Evolutionary conservation across 805 yeast species (phyloP).

Genomic region (Lipomyces mesembrius): DNA sequence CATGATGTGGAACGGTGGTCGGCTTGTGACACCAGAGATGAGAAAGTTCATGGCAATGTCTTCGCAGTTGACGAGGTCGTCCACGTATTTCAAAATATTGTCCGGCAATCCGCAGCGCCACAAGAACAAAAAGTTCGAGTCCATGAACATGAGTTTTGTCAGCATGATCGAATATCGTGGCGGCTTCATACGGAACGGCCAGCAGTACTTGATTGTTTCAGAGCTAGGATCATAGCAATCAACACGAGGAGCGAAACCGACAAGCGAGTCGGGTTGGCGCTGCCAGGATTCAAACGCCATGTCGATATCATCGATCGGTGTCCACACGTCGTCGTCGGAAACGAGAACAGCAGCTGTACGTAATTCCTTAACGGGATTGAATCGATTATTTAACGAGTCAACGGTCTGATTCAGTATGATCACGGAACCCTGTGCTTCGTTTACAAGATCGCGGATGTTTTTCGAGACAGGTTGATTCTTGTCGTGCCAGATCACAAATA

Average conservation of each 20-base stretch:
- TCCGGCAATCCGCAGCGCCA: slow-evolving; percentile 38
- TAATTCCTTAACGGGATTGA: slow-evolving; percentile 31
- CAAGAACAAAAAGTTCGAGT: slow-evolving; percentile 34
- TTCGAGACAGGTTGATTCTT: slow-evolving; percentile 28
- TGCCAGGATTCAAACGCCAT: slow-evolving; percentile 37
- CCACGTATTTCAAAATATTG: slow-evolving; percentile 34
- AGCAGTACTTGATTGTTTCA: slow-evolving; percentile 30
- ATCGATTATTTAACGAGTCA: slow-evolving; percentile 36
- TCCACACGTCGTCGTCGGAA: slow-evolving; percentile 37
- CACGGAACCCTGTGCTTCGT: slow-evolving; percentile 24
- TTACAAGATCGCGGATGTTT: slow-evolving; percentile 24
- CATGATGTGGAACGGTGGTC: slow-evolving; percentile 30
- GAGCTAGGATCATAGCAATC: slow-evolving; percentile 31
- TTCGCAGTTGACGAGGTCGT: slow-evolving; percentile 36
- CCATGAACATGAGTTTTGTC: slow-evolving; percentile 38
- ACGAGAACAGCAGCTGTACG: slow-evolving; percentile 35
- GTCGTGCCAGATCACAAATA: slow-evolving; percentile 37
- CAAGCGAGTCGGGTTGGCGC: slow-evolving; percentile 35
- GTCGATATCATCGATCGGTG: slow-evolving; percentile 34
- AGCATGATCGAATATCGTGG: slow-evolving; percentile 35
- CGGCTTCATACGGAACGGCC: slow-evolving; percentile 30
- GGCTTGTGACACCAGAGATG: slow-evolving; percentile 30
- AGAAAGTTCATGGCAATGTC: slow-evolving; percentile 37
- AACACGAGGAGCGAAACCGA: slow-evolving; percentile 36
- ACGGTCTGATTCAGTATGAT: slow-evolving; percentile 29